These are phyloP conservation scores for Phaeotremella fagi DNA, from an alignment of 768 basidiomycete species.

Conservation along the genomic window DNA sequence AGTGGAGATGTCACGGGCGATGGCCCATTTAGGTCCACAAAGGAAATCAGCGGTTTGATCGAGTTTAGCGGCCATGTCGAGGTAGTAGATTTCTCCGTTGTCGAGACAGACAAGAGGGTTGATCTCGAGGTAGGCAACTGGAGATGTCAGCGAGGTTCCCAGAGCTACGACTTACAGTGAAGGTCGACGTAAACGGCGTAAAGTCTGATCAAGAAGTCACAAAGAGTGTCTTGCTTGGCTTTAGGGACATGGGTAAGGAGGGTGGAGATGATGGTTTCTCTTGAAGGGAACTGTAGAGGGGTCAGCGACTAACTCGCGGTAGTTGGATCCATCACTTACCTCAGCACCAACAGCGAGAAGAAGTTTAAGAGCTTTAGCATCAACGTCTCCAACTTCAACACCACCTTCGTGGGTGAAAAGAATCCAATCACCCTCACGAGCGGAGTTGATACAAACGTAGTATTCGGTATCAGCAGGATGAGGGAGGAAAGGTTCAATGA, in stretches of 20 bases:
- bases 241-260: slow-evolving; percentile 80
- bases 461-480: slow-evolving; percentile 91
- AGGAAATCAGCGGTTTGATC: slow-evolving; percentile 99
- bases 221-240: slow-evolving; percentile 79
- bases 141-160: slow-evolving; percentile 4
- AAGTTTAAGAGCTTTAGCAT: slow-evolving; percentile 90
- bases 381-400: slow-evolving; percentile 97
- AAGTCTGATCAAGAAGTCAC: slow-evolving; percentile 89
- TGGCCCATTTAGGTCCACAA: slow-evolving; percentile 97
- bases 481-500: slow-evolving; percentile 97
- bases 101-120: slow-evolving; percentile 96
- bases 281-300: slow-evolving; percentile 63
- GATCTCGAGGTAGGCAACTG: slow-evolving; percentile 94
- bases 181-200: slow-evolving; percentile 98
- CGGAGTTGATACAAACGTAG: slow-evolving; percentile 97
- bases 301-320: background rate
- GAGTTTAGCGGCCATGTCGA: slow-evolving; percentile 99
- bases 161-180: slow-evolving; percentile 66
- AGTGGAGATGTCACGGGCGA: slow-evolving; percentile 82
- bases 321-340: slow-evolving; percentile 33
- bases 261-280: slow-evolving; percentile 65
- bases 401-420: slow-evolving; percentile 99
- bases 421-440: slow-evolving; percentile 88
- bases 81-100: slow-evolving; percentile 80
- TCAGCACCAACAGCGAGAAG: slow-evolving; percentile 66